These are phyloP conservation scores for Oryza punctata DNA, from an alignment of 176 grass and related monocot genomes.

Conservation along the genomic window DNA sequence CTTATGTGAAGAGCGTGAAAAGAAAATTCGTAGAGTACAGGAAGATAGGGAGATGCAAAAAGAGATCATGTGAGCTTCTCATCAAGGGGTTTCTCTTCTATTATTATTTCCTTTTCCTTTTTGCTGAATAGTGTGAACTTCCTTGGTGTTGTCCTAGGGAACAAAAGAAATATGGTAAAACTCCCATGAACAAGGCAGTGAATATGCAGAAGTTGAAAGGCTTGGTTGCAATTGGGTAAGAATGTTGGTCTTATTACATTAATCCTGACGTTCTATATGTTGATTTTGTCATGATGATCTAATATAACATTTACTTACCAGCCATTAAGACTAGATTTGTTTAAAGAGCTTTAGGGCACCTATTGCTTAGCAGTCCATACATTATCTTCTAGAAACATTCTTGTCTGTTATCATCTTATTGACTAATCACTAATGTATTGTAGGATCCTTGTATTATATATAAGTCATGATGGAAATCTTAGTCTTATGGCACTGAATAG, in stretches of 20 bases:
- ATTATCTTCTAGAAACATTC: background rate
- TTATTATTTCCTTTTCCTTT: slow-evolving; percentile 7
- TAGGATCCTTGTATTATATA: slow-evolving; percentile 2
- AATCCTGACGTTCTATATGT: background rate
- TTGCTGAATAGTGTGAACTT: slow-evolving; percentile 23
- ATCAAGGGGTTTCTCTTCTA: background rate
- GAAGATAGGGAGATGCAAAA: slow-evolving; percentile 55
- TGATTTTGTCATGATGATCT: slow-evolving; percentile 3
- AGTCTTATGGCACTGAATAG: background rate
- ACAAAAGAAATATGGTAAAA: slow-evolving; percentile 76
- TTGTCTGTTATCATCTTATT: background rate
- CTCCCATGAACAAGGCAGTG: slow-evolving; percentile 78
- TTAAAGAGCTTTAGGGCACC: background rate
- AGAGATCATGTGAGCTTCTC: slow-evolving; percentile 71
- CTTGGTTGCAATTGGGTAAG: slow-evolving; percentile 81
- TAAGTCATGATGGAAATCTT: background rate
- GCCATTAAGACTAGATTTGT: slow-evolving; percentile 8
- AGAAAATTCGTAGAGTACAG: slow-evolving; percentile 57
- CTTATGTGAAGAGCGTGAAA: slow-evolving; percentile 78
- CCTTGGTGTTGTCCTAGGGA: slow-evolving; percentile 48
- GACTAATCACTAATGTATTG: background rate
- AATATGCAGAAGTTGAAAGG: slow-evolving; percentile 78
- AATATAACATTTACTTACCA: slow-evolving; percentile 1
- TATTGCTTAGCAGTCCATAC: background rate
- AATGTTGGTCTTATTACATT: slow-evolving; percentile 1